Evolutionary conservation across 164 flowering plant genomes (phyloP), one percentile per base, ranked within the genome.

Genomic region (Macadamia tetraphylla): DNA sequence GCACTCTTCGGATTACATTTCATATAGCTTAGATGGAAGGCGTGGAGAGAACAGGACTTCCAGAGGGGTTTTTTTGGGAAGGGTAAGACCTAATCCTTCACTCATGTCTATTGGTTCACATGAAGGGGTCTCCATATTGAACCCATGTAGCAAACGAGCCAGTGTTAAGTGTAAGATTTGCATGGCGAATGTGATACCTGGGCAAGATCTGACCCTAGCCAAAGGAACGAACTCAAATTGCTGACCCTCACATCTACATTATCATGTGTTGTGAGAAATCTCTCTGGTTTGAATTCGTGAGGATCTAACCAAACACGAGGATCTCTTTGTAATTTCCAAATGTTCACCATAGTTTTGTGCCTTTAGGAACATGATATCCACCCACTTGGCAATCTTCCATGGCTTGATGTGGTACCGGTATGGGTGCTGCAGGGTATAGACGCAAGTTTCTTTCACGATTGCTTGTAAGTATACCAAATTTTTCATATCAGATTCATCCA

Each of bases 131-230:
- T 9, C 3, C 5, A 62, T 6, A 17, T 72, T 40, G 29, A 66
- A 72, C 9, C 62, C 62, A 61, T 72, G 75, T 1, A 72, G 43
- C 44, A 72, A 29, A 55, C 64, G 68, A 35, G 66, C 75, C 6
- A 72, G 29, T 18, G 70, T 60, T 14, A 72, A 43, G 32, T 51
- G 53, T 56, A 67, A 35, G 6, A 61, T 18, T 17, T 66, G 52
- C 4, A 66, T 51, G 5, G 70, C 65, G 17, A 60, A 66, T 0
- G 60, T 18, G 9, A 61, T 72, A 9, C 70, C 75, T 4, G 70
- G 66, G 64, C 75, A 72, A 0, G 31, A 30, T 35, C 75, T 30
- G n/a, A 58, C 51, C 9, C 70, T 67, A 7, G 60, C 75, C 17
- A 72, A 72, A 1, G 67, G 73, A 29, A 70, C 32, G 3, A 72